Percentiles rank a stretch among this genome's conserved stretches.
phyloP scores from a whole-genome alignment of 2,329 filamentous ascomycete species.

The Stagonosporopsis chrysanthemi region DNA sequence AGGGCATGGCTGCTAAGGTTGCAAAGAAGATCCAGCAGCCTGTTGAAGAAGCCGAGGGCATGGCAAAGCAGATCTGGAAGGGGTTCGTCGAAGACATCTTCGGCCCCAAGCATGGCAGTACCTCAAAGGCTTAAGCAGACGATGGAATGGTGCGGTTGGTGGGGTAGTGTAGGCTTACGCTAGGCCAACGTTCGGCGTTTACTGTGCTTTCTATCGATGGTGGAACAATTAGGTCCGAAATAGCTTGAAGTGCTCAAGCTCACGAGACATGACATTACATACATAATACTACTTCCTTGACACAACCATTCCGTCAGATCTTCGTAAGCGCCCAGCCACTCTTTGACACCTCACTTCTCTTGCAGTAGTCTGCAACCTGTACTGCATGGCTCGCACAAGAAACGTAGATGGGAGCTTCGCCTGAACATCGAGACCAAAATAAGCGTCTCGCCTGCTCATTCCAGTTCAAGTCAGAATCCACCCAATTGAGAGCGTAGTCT shows the following conservation, averaged over 20 bases:
- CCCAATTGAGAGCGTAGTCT: neutral
- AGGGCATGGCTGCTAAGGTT: conserved; percentile 63
- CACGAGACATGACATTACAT: conserved; percentile 39
- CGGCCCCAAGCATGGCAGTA: conserved; percentile 42
- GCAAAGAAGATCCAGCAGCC: conserved; percentile 40
- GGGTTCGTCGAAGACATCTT: conserved; percentile 60
- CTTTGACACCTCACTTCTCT: neutral
- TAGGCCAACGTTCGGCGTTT: neutral
- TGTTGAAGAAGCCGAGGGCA: conserved; percentile 53
- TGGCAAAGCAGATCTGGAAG: conserved; percentile 56
- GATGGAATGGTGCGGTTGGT: neutral
- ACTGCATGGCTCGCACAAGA: neutral
- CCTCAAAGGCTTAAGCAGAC: conserved; percentile 31
- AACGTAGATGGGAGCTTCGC: neutral
- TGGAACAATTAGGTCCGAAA: conserved; percentile 21
- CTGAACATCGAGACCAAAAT: neutral
- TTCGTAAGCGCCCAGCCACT: neutral
- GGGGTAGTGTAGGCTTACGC: conserved; percentile 2
- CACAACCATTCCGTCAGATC: neutral
- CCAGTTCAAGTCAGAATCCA: neutral
- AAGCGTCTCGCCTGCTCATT: neutral
- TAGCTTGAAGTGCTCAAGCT: conserved; percentile 49
- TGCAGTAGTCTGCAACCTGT: neutral
- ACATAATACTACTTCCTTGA: conserved; percentile 17
- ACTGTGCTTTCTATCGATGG: conserved; percentile 9